These are phyloP conservation scores for Centella asiatica DNA, from an alignment of 129 eudicot genomes.

Conservation along the genomic window DNA sequence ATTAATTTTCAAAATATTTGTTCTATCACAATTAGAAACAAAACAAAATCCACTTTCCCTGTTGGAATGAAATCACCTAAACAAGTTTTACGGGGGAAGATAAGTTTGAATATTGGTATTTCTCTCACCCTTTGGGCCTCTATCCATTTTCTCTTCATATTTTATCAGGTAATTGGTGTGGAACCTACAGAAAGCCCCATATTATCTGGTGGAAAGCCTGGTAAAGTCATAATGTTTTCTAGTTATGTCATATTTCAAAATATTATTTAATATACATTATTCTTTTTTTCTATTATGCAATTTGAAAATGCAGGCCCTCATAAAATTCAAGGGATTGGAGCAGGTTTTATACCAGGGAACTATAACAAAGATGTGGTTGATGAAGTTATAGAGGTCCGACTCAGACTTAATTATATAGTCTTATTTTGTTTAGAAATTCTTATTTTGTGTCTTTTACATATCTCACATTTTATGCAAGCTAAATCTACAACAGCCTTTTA, in stretches of 20 bases:
- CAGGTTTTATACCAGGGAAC: slow-evolving; percentile 96
- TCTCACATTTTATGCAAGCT: neutral
- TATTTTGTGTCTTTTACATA: slow-evolving; percentile 3
- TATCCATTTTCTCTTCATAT: slow-evolving; percentile 9
- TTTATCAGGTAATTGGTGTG: slow-evolving; percentile 71
- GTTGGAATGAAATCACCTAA: too few relatives aligned
- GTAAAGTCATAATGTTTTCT: slow-evolving; percentile 32
- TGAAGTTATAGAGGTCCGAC: slow-evolving; percentile 86
- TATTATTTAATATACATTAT: slow-evolving; percentile 20
- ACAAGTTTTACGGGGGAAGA: too few relatives aligned
- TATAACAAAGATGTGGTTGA: slow-evolving; percentile 76
- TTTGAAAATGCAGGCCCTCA: slow-evolving; percentile 93
- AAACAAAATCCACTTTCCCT: too few relatives aligned
- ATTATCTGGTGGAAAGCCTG: slow-evolving; percentile 97
- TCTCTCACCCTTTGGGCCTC: neutral
- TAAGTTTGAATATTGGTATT: neutral
- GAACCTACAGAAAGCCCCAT: slow-evolving; percentile 96
- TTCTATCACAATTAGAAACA: too few relatives aligned
- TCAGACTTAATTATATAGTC: neutral
- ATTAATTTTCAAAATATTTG: too few relatives aligned
- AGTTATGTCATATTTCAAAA: neutral
- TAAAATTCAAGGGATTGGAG: slow-evolving; percentile 99
- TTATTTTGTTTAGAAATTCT: neutral
- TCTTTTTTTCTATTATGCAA: slow-evolving; percentile 12
- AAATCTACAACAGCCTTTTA: too few relatives aligned